Evolutionary conservation across 176 grass and related monocot species (phyloP), one percentile per base, ranked within the genome.

Genomic region (Oryza coarctata): DNA sequence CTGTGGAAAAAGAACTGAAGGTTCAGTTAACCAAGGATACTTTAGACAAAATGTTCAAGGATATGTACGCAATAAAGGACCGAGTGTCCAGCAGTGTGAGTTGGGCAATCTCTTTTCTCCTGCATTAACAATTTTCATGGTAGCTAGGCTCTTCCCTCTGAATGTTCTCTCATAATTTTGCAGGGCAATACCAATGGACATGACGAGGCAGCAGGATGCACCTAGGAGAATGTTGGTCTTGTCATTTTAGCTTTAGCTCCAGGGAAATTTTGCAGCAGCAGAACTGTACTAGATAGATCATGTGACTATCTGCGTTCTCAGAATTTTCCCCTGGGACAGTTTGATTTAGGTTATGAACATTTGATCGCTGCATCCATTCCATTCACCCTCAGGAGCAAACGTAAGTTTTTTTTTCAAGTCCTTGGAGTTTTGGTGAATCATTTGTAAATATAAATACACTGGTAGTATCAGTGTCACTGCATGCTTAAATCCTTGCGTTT

Each of bases 31-130:
- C 55, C 55, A 60, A 60, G 55, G 55, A 60, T 60, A 10, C 55
- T 60, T 60, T 60, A 60, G 55, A 60, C 62, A 91, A 80, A 76
- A 89, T 87, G 86, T 44, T 94, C 14, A 87, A 87, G 68, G 82
- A 90, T 12, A 43, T 87, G 70, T 85, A 89, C 92, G 14, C 69
- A 55, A 57, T 26, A 78, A 89, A 75, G 75, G 84, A 68, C 41
- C 76, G 84, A 64, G 52, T 67, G 28, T 65, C 66, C 35, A 41
- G 30, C 62, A 33, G 7, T 72, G 86, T 91, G 36, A 88, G 83
- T 80, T 18, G 45, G 4, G 4, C 45, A 0, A 49, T 39, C 38
- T 49, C 45, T 5, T 14, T 49, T 49, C 14, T 41, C 39, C 39
- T 18, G 45, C 45, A 49, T 6, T 18, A 1, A 18, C 45, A n/a